Base-by-base conservation (phyloP, 768 basidiomycete genomes). In the Podaxis carcinomalis region DNA sequence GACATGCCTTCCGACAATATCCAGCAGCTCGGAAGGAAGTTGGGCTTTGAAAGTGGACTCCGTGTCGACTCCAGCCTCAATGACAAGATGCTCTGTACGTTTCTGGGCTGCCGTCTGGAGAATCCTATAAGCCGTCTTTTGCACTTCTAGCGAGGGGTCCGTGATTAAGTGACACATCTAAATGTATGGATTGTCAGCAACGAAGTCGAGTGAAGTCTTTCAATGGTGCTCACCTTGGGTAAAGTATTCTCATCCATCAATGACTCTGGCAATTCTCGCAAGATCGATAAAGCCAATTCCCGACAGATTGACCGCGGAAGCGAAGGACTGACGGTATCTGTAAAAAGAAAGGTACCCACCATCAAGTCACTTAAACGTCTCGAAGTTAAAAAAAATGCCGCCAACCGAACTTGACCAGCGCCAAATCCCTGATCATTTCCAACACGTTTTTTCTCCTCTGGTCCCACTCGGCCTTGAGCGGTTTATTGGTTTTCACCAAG, bases 161-260 rank as follows among this genome's bases (percentile, higher is more conserved):
- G 77, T 77, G 16, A 98, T 74, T 5, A 97, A 78, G 67, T 92
- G 88, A 62, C 86, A 88, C 81, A 95, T 89, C 92, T 95, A 65
- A 0, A 53, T 27, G 32, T 28, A 32, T 32, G 35, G 23, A 23
- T 46, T 47, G 59, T 60, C 23, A 52, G 13, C 56, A 51, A 11
- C 16, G 51, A 61, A 51, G 44, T 1, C 2, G 50, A n/a, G 39
- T 25, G 16, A 6, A 53, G 16, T 16, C 35, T 5, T 25, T 36
- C 28, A 40, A 23, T 21, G 7, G 11, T 16, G 52, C 76, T 66
- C 51, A 89, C 90, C 70, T 86, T 84, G 0, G 85, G 73, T 51
- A 96, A 72, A 2, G 87, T 87, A 44, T 82, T 80, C 55, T 84
- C 78, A 57, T 85, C 80, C 65, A 90, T 77, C 56, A 92, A 75